phyloP scores from a whole-genome alignment of 2,329 filamentous ascomycete species.

The Fusarium chaquense region DNA sequence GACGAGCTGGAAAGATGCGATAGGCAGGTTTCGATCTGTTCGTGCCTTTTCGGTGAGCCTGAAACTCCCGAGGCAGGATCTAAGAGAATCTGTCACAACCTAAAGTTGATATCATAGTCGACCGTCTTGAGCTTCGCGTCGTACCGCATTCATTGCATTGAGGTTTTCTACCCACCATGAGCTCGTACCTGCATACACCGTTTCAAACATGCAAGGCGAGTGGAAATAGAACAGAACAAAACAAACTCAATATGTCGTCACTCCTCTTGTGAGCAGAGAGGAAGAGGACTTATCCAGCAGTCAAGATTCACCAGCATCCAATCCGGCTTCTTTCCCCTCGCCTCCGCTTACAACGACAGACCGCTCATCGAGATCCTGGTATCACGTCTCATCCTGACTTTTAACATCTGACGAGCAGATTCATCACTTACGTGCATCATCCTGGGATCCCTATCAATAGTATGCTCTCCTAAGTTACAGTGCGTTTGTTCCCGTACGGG shows the following conservation, averaged over 20 bases:
- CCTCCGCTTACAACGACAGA: conserved; percentile 18
- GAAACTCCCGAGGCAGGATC: conserved; percentile 44
- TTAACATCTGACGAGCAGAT: conserved; percentile 24
- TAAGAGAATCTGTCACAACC: conserved; percentile 39
- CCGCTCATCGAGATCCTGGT: conserved; percentile 31
- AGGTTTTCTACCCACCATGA: neutral
- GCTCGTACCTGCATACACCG: conserved; percentile 23
- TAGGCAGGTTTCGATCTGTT: conserved; percentile 28
- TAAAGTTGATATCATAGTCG: conserved; percentile 14
- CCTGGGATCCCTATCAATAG: conserved; percentile 35
- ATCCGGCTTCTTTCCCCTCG: conserved; percentile 1
- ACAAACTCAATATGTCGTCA: neutral
- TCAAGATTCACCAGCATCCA: conserved; percentile 15
- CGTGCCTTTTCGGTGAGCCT: conserved; percentile 46
- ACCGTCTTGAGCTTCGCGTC: conserved; percentile 15
- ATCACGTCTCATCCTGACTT: conserved; percentile 37
- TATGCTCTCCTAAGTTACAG: conserved; percentile 23
- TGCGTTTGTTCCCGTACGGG: conserved; percentile 40
- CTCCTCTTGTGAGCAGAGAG: neutral
- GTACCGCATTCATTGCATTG: neutral
- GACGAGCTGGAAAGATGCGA: conserved; percentile 37
- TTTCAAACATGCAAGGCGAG: conserved; percentile 15
- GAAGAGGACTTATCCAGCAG: conserved; percentile 7
- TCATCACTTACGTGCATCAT: conserved; percentile 17
- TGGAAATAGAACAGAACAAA: conserved; percentile 10